Percentiles rank a stretch among this genome's conserved stretches.
Conservation (phyloP, 106 monocot species). For the Hemerocallis citrina region DNA sequence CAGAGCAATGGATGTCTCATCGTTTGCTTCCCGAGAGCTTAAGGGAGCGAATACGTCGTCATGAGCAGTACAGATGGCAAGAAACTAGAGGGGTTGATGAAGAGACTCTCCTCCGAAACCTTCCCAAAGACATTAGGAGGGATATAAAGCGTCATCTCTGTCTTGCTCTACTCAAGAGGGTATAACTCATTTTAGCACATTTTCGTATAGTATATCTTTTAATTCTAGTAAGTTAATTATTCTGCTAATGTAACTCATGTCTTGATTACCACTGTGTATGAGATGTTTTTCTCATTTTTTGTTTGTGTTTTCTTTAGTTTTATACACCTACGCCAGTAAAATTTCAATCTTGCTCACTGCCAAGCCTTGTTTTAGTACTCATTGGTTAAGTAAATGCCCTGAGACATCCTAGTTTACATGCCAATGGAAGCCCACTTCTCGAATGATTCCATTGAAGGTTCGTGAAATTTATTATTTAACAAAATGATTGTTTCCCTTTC, state of each 20-base stretch:
- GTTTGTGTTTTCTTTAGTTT: no score
- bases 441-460: no score
- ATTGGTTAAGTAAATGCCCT: no score
- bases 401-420: no score
- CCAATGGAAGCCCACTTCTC: no score
- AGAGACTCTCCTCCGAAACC: constrained; percentile 60
- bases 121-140: constrained; percentile 89
- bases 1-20: constrained; percentile 96
- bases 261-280: neutral
- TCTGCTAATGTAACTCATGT: neutral
- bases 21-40: constrained; percentile 78
- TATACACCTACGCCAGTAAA: no score
- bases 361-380: no score
- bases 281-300: neutral
- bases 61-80: constrained; percentile 94
- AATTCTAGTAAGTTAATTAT: neutral
- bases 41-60: constrained; percentile 68
- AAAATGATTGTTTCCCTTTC: no score
- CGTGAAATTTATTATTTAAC: no score
- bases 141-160: constrained; percentile 98
- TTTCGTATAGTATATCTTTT: constrained; percentile 1
- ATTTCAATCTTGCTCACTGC: no score
- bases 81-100: constrained; percentile 96
- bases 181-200: no score
- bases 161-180: constrained; percentile 69